Evolutionary conservation across 2,329 filamentous ascomycete genomes (phyloP).

Genomic region (Arthrobotrys sphaeroides): DNA sequence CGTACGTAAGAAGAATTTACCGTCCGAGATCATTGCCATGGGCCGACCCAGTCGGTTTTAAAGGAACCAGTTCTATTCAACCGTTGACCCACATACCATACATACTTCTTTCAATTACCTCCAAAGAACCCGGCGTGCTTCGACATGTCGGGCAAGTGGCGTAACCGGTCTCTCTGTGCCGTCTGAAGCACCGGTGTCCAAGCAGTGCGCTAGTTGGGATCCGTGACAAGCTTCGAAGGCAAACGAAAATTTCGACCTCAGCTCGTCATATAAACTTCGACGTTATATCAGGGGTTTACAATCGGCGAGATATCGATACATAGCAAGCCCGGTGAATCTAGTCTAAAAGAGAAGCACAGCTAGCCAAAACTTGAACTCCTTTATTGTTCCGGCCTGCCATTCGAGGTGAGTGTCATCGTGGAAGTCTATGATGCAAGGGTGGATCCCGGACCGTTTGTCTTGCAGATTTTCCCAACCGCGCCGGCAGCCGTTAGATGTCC

Average conservation of each 20-base stretch:
- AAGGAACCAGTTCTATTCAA: constrained; percentile 10
- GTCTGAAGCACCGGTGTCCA: background rate
- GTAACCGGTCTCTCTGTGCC: constrained; percentile 14
- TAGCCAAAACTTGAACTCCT: background rate
- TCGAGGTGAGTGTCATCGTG: constrained; percentile 12
- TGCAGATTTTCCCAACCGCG: constrained; percentile 24
- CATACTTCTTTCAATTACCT: too few species aligned
- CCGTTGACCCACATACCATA: constrained; percentile 16
- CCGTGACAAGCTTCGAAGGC: background rate
- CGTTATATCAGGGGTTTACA: background rate
- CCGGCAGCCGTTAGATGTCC: constrained; percentile 19
- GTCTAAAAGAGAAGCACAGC: background rate
- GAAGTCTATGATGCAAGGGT: constrained; percentile 37
- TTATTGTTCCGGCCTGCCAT: constrained; percentile 9
- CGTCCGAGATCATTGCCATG: constrained; percentile 6
- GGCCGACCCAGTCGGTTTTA: constrained; percentile 26
- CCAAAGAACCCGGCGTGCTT: background rate
- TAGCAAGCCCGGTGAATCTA: too few species aligned
- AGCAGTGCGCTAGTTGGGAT: background rate
- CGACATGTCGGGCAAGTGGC: constrained; percentile 35
- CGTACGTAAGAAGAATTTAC: constrained; percentile 43
- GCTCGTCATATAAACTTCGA: background rate
- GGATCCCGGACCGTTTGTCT: constrained; percentile 36
- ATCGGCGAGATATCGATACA: constrained; percentile 9
- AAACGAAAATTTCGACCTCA: constrained; percentile 6